Evolutionary conservation across 1,284 basidiomycete species (phyloP), one percentile per base, ranked within the genome.

Genomic region (Malassezia psittaci): DNA sequence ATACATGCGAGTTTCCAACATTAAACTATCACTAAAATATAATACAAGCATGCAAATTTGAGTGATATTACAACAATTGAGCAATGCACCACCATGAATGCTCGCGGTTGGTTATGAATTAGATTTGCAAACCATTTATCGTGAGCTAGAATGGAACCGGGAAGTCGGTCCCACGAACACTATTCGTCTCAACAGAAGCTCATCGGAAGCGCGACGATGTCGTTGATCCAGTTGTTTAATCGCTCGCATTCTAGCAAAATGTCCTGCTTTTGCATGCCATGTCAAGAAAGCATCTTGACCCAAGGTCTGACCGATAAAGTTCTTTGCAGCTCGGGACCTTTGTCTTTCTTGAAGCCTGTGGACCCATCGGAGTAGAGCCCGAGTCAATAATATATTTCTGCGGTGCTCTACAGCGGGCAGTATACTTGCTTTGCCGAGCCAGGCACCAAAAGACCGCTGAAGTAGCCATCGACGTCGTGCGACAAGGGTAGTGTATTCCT

Each of bases 391-490:
- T 1, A 21, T 18, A 15, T 15, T 19, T 9, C 43, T 48, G 38
- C 29, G 41, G 8, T 21, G 29, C 1, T 49, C 48, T 16, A 43
- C 43, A 11, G 44, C 35, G 1, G 35, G 51, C 9, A 51, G 54
- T 21, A 51, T 37, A 18, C 40, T 50, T 21, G 44, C 34, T 8
- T 36, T 24, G n/a, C 16, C 29, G 13, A 36, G 45, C 54, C 54
- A 56, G 15, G 29, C 29, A 16, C 12, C 32, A 34, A 49, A 56
- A 34, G 16, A 56, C 7, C 34, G 34, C 44, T 45, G 54, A 18
- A 56, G 36, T 12, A 56, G 36, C n/a, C 15, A 18, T 9, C 35
- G 41, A 32, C 54, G 42, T 1, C 54, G 54, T 9, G 40, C 36
- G 0, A 45, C 54, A 2, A 56, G 37, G 21, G 54, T 45, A 15